Base-by-base conservation (phyloP, 2,329 filamentous ascomycete genomes). In the Lecanicillium sp. region DNA sequence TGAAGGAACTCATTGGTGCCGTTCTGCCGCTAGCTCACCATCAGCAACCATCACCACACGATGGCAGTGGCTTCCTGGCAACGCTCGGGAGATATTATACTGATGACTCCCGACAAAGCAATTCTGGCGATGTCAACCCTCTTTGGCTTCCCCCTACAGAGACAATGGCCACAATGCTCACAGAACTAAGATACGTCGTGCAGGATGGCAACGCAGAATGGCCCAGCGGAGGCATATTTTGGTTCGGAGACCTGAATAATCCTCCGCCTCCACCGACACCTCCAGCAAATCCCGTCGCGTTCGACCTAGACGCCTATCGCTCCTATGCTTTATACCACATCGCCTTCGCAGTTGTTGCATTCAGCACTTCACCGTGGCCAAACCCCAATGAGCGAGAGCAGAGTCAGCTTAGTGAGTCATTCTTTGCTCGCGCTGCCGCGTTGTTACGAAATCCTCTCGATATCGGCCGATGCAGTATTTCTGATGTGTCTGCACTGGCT, bases 381-480 rank as follows among this genome's bases (percentile, higher is more conserved):
- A 42, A 29, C 32, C 45, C 47, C 11, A 52, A 48, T 29, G 55
- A 57, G 29, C 49, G 50, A 29, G 45, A 56, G 25, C 55, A 57
- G 28, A 49, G 53, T 5, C 49, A 55, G 19, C 48, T 60, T 6
- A 64, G 66, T 38, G 67, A 72, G 48, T 49, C 51, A 4, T 70
- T 59, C 51, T 71, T 70, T 45, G 59, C 63, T 4, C 57, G 62
- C 14, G 68, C 70, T 6, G 57, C 57, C 15, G 43, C 51, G 31
- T 57, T 71, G 6, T 46, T 73, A 3, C 66, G 67, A 8, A 70
- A 71, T 41, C 65, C 67, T 0, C 58, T 71, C 16, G 67, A 71
- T 37, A 58, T 64, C 17, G 59, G 54, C 0, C 54, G 47, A 13
- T 58, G 59, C 41, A 63, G 59, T 12, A 58, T 64, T n/a, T 54